Percentiles rank a stretch among this genome's conserved stretches.
phyloP scores from a whole-genome alignment of 2,329 filamentous ascomycete genomes.

The Cordyceps pruinosa region DNA sequence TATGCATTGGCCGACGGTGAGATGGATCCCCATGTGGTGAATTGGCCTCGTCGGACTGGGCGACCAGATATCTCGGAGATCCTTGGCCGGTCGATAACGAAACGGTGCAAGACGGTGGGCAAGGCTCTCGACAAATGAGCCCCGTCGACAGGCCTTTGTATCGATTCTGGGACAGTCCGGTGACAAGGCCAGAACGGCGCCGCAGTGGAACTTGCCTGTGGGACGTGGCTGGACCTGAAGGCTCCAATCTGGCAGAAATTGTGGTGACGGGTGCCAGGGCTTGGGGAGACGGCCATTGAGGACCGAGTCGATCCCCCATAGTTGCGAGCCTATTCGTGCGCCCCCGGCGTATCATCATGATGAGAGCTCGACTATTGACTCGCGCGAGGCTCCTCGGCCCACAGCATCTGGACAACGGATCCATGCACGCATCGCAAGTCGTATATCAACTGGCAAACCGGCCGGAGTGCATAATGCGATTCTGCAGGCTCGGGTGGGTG shows the following conservation, averaged over 20 bases:
- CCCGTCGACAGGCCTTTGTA: not conserved
- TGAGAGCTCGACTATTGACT: not conserved
- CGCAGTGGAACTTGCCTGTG: not conserved
- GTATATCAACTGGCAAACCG: not conserved
- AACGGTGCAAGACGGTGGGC: not conserved
- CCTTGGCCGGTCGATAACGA: not conserved
- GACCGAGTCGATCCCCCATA: constrained; percentile 7
- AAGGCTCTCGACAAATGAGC: not conserved
- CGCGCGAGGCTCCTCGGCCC: not conserved
- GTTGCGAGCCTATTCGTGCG: not conserved
- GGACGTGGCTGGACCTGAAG: not conserved
- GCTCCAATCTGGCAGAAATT: constrained; percentile 5
- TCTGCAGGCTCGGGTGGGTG: not conserved
- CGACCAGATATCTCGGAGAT: not conserved
- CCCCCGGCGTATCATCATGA: not conserved
- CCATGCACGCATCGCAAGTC: constrained; percentile 6
- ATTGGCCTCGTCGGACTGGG: not conserved
- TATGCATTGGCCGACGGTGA: too few relatives aligned
- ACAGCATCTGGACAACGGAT: constrained; percentile 8
- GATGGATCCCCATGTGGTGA: not conserved
- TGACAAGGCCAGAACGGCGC: not conserved
- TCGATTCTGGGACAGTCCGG: not conserved
- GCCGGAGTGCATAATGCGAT: not conserved
- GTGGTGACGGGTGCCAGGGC: constrained; percentile 2
- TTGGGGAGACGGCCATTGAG: not conserved